Evolutionary conservation across 2,329 filamentous ascomycete genomes (phyloP).

Genomic region (Knufia petricola): DNA sequence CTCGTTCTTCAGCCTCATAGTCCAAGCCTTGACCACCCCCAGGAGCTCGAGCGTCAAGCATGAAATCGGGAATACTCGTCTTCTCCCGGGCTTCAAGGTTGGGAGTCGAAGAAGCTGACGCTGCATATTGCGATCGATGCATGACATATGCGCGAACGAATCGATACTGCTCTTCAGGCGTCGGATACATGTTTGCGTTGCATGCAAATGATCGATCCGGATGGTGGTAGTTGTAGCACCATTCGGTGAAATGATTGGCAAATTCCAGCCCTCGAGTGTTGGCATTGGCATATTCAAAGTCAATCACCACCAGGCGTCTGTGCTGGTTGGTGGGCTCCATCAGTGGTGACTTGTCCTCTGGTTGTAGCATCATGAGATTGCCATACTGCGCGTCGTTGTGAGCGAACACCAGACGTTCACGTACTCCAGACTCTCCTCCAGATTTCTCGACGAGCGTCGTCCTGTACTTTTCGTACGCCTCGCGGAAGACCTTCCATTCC

Average conservation of each 20-base stretch:
- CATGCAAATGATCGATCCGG: conserved; percentile 55
- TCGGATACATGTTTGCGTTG: conserved; percentile 61
- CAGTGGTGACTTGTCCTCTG: conserved; percentile 65
- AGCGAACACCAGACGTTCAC: conserved; percentile 76
- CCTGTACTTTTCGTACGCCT: conserved; percentile 67
- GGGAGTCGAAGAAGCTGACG: conserved; percentile 41
- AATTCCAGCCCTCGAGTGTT: conserved; percentile 84
- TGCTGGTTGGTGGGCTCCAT: conserved; percentile 85
- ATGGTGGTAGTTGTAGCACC: conserved; percentile 96
- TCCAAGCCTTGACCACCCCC: conserved; percentile 13
- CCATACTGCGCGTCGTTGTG: conserved; percentile 99
- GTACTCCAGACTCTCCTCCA: conserved; percentile 56
- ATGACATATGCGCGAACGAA: conserved; percentile 75
- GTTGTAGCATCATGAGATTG: conserved; percentile 77
- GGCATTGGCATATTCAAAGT: conserved; percentile 93
- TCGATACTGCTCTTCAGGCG: conserved; percentile 59
- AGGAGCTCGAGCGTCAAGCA: conserved; percentile 53
- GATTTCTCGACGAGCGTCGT: conserved; percentile 63
- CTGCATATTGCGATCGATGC: conserved; percentile 61
- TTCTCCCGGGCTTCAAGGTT: conserved; percentile 31
- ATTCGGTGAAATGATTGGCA: conserved; percentile 95
- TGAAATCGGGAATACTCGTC: conserved; percentile 47
- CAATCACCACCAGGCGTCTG: conserved; percentile 92
- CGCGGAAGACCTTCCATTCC: conserved; percentile 69
- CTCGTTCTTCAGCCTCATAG: conserved; percentile 43